Percentiles rank a stretch among this genome's conserved stretches.
Conservation (phyloP, 2,329 filamentous ascomycete genomes). For the Cercospora sp. region DNA sequence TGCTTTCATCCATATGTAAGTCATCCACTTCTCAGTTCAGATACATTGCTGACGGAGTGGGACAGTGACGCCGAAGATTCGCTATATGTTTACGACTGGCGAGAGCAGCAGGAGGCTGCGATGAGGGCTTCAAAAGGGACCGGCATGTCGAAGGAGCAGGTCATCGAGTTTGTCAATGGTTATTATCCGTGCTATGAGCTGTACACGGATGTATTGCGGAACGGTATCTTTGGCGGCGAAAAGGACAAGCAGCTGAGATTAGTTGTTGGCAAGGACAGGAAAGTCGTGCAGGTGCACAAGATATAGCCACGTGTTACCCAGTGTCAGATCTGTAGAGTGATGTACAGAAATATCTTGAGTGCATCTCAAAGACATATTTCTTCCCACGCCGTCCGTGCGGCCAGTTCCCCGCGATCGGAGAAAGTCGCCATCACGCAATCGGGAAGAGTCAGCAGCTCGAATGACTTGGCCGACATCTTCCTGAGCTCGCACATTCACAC, state of each 20-base stretch:
- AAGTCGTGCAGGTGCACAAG: conserved; percentile 38
- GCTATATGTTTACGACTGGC: conserved; percentile 80
- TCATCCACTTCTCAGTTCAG: conserved; percentile 2
- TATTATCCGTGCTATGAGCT: conserved; percentile 59
- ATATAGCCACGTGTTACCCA: conserved; percentile 11
- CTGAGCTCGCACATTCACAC: conserved; percentile 3
- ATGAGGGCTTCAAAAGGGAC: conserved; percentile 66
- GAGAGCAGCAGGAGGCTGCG: conserved; percentile 73
- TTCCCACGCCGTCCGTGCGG: neutral
- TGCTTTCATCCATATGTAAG: conserved; percentile 64
- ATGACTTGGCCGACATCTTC: conserved; percentile 2
- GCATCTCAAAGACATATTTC: neutral
- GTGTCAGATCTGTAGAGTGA: neutral
- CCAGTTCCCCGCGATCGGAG: conserved; percentile 5
- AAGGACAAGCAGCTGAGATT: conserved; percentile 53
- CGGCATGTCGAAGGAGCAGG: conserved; percentile 81
- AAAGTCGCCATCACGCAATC: conserved; percentile 4
- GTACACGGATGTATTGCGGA: conserved; percentile 51
- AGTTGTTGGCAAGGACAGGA: conserved; percentile 51
- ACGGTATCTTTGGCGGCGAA: conserved; percentile 49
- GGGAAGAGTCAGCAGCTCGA: conserved; percentile 5
- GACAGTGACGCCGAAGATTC: conserved; percentile 67
- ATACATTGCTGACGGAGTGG: neutral
- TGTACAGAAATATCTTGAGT: neutral
- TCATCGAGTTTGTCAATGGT: conserved; percentile 71